A percentile compares a stretch with the other conserved stretches of the same genome.
Evolutionary conservation across 1,284 basidiomycete species (phyloP).

Genomic region (Microbotryum silenes-acaulis): DNA sequence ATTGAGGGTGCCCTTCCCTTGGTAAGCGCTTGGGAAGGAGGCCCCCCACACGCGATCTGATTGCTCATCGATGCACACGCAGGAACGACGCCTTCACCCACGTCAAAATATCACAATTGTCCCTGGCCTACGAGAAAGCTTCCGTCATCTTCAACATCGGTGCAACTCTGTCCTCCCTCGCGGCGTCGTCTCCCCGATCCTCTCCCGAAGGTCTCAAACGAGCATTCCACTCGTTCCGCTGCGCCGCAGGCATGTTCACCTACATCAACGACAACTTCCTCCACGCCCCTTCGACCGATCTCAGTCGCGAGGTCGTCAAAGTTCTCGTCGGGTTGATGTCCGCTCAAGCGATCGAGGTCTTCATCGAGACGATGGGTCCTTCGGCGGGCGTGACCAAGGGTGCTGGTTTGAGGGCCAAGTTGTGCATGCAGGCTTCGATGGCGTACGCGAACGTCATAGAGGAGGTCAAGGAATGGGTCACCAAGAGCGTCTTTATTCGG

Average conservation of each 20-base stretch:
- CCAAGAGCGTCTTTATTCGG: slow-evolving; percentile 89
- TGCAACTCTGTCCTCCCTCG: slow-evolving; percentile 83
- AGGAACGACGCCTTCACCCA: slow-evolving; percentile 87
- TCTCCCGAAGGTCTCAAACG: slow-evolving; percentile 93
- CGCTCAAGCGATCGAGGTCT: slow-evolving; percentile 92
- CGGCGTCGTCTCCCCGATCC: slow-evolving; percentile 67
- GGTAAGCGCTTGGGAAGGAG: slow-evolving; percentile 45
- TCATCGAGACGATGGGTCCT: slow-evolving; percentile 76
- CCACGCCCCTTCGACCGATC: slow-evolving; percentile 94
- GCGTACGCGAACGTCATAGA: slow-evolving; percentile 75
- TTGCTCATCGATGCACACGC: neutral
- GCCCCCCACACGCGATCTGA: neutral
- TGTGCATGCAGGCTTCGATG: slow-evolving; percentile 71
- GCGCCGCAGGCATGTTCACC: slow-evolving; percentile 93
- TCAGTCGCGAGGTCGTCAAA: slow-evolving; percentile 88
- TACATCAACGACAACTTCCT: slow-evolving; percentile 99
- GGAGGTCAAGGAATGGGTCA: slow-evolving; percentile 91
- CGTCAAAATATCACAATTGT: slow-evolving; percentile 87
- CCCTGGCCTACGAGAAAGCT: slow-evolving; percentile 96
- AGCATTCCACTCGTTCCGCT: slow-evolving; percentile 82
- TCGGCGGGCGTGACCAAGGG: slow-evolving; percentile 75
- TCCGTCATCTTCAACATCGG: slow-evolving; percentile 97
- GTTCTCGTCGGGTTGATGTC: slow-evolving; percentile 77
- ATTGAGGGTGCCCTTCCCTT: slow-evolving; percentile 88
- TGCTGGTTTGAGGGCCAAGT: slow-evolving; percentile 68